phyloP scores from a whole-genome alignment of 257 asterid species.

The Vinca minor region DNA sequence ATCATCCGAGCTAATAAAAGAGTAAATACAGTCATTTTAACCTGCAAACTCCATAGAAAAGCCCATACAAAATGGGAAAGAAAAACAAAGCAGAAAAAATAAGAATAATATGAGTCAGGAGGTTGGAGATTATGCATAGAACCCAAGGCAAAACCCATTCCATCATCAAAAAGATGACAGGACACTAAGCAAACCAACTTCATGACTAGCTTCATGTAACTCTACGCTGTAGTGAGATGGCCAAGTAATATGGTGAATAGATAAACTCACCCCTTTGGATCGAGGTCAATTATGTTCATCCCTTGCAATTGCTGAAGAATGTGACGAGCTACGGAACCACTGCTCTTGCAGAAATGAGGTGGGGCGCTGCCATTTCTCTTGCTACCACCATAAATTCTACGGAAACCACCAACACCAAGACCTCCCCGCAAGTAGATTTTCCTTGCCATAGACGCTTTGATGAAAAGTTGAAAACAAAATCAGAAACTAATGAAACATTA shows the following conservation, averaged over 20 bases:
- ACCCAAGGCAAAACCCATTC: no score
- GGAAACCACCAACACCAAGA: constrained; percentile 78
- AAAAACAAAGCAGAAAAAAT: no score
- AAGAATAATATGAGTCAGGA: no score
- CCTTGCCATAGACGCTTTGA: constrained; percentile 90
- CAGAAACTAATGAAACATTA: not conserved
- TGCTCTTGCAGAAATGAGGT: constrained; percentile 82
- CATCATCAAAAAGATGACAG: no score
- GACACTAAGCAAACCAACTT: no score
- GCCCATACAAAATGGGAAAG: no score
- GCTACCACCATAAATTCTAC: constrained; percentile 92
- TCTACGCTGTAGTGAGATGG: no score
- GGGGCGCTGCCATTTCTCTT: constrained; percentile 93
- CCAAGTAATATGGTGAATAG: no score
- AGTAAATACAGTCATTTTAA: not conserved
- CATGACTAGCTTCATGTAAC: not conserved
- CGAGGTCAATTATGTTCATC: constrained; percentile 65
- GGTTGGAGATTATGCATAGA: no score
- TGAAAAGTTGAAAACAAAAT: not conserved
- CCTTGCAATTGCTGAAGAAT: constrained; percentile 76
- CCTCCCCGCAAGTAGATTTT: constrained; percentile 87
- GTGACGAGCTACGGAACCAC: constrained; percentile 87
- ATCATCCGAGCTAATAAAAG: not conserved
- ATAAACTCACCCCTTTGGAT: constrained; percentile 62
- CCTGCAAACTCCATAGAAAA: not conserved